These are phyloP conservation scores for Thecaphora thlaspeos DNA, from an alignment of 1,284 basidiomycete genomes.

Conservation along the genomic window DNA sequence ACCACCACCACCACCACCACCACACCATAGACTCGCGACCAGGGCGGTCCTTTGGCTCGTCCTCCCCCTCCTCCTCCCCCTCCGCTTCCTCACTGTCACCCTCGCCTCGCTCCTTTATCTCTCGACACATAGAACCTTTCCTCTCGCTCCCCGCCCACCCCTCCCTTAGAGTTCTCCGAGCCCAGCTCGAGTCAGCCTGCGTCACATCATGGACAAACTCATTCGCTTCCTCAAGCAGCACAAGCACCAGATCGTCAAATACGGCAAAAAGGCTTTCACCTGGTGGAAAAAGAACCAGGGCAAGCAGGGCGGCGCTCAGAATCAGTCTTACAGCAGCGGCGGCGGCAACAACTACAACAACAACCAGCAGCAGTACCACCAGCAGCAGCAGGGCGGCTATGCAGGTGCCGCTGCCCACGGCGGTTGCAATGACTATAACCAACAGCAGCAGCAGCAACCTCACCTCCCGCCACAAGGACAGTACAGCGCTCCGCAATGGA, in stretches of 20 bases:
- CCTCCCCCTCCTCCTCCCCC: too few relatives aligned
- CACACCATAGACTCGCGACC: too few relatives aligned
- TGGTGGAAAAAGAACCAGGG: conserved; percentile 43
- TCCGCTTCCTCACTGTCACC: too few relatives aligned
- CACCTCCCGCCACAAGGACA: conserved; percentile 30
- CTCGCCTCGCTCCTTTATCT: too few relatives aligned
- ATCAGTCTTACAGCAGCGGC: conserved; percentile 3
- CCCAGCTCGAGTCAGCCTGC: too few relatives aligned
- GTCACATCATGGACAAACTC: conserved; percentile 41
- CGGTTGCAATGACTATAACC: neutral
- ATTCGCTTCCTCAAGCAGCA: conserved; percentile 50
- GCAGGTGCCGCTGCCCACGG: conserved; percentile 16
- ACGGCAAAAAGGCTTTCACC: conserved; percentile 46
- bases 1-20: too few relatives aligned
- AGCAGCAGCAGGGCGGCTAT: conserved; percentile 8
- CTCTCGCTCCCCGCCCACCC: too few relatives aligned
- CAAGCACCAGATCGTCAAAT: conserved; percentile 36
- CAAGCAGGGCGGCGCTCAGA: conserved; percentile 9
- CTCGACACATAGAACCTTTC: too few relatives aligned
- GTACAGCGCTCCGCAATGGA: conserved; percentile 28
- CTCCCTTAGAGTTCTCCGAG: too few relatives aligned
- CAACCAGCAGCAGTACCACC: conserved; percentile 3
- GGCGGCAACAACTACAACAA: conserved; percentile 3
- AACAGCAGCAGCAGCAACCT: conserved; percentile 4
- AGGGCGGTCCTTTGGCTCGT: too few relatives aligned